A percentile compares a stretch with the other conserved stretches of the same genome.
Evolutionary conservation across 768 basidiomycete species (phyloP).

Genomic region (Fomitopsis serialis): DNA sequence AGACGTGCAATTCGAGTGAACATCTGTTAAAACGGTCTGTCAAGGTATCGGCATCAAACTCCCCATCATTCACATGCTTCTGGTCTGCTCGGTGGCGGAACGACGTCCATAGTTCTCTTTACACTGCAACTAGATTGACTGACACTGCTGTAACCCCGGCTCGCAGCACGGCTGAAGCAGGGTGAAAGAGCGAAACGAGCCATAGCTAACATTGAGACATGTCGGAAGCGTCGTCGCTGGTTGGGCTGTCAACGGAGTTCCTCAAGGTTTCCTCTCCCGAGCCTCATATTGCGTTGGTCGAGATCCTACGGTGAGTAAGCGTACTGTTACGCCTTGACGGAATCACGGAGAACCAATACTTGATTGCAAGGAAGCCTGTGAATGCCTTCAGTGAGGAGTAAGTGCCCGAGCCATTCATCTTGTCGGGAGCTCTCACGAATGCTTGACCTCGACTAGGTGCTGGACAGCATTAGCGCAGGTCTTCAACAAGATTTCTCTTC

Average conservation of each 20-base stretch:
- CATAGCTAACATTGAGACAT: not conserved
- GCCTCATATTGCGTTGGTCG: slow-evolving; percentile 35
- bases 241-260: slow-evolving; percentile 18
- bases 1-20: too few species aligned
- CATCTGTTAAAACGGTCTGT: too few species aligned
- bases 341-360: not conserved
- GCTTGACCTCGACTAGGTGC: slow-evolving; percentile 38
- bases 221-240: not conserved
- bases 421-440: not conserved
- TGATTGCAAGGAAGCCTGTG: slow-evolving; percentile 44
- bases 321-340: not conserved
- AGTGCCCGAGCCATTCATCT: not conserved
- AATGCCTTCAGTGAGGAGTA: slow-evolving; percentile 53
- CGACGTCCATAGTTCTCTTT: too few species aligned
- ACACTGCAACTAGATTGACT: too few species aligned
- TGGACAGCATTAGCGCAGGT: slow-evolving; percentile 66
- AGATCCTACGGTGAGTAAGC: slow-evolving; percentile 29
- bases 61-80: too few species aligned
- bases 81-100: too few species aligned
- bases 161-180: too few species aligned
- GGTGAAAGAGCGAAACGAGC: too few species aligned
- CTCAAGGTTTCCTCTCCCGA: slow-evolving; percentile 30
- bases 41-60: too few species aligned
- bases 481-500: slow-evolving; percentile 47
- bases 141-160: too few species aligned